Percentiles rank a stretch among this genome's conserved stretches.
phyloP scores from a whole-genome alignment of 2,329 filamentous ascomycete genomes.

The Cladosporium sp. region DNA sequence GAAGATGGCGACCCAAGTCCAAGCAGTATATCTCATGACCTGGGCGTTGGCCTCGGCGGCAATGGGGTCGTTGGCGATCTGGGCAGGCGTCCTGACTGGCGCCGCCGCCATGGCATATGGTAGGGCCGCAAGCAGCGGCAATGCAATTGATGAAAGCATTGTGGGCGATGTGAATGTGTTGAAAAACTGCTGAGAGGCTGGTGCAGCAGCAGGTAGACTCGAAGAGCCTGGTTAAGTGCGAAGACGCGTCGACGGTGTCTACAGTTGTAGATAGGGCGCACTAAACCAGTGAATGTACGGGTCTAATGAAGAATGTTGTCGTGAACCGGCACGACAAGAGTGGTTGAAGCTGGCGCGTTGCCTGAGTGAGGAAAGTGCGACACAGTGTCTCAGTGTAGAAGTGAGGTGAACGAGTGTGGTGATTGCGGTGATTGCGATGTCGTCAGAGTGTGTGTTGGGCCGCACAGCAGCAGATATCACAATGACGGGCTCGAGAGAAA shows the following conservation, averaged over 20 bases:
- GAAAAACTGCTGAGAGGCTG: not conserved
- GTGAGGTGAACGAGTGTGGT: conserved; percentile 11
- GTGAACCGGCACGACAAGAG: conserved; percentile 16
- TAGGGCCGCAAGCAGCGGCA: conserved; percentile 17
- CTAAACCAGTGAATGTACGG: conserved; percentile 13
- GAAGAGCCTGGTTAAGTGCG: conserved; percentile 3
- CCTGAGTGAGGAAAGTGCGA: conserved; percentile 15
- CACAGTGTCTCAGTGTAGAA: conserved; percentile 10
- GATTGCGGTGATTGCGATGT: not conserved
- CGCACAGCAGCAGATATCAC: conserved; percentile 15
- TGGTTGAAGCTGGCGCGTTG: conserved; percentile 12
- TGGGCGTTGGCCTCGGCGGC: conserved; percentile 31
- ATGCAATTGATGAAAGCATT: conserved; percentile 12
- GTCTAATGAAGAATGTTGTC: conserved; percentile 10
- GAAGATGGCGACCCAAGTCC: conserved; percentile 63
- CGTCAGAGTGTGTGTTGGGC: not conserved
- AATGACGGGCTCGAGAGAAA: not conserved
- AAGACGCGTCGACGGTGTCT: not conserved
- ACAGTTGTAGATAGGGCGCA: conserved; percentile 5
- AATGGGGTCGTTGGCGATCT: conserved; percentile 15
- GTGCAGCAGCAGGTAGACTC: conserved; percentile 5
- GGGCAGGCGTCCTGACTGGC: conserved; percentile 11
- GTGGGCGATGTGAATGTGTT: not conserved
- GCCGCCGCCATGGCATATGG: conserved; percentile 17
- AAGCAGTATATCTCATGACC: conserved; percentile 37